phyloP scores from a whole-genome alignment of 2,329 filamentous ascomycete species.

The Magnaporthales sp. region DNA sequence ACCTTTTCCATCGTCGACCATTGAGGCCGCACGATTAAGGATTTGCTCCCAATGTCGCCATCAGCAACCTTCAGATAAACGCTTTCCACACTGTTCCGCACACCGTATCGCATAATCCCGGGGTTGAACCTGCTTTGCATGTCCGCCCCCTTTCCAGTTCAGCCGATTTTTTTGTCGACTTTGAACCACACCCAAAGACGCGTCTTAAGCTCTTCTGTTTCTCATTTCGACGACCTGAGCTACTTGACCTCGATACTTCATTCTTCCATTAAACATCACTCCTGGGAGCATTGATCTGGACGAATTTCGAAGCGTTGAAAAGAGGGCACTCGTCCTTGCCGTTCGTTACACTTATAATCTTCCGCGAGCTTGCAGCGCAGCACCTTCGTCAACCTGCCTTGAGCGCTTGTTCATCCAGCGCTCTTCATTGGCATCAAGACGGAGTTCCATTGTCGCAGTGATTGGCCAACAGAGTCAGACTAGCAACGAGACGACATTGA shows the following conservation, averaged over 20 bases:
- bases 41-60: not conserved
- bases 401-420: not conserved
- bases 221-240: not conserved
- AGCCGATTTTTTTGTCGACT: slow-evolving; percentile 3
- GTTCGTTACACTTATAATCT: slow-evolving; percentile 4
- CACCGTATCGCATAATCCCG: not conserved
- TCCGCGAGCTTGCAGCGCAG: not conserved
- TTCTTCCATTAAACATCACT: no score
- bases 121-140: not conserved
- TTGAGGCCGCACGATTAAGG: not conserved
- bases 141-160: slow-evolving; percentile 2
- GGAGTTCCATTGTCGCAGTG: no score
- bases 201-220: not conserved
- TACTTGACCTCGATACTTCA: not conserved
- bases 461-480: no score
- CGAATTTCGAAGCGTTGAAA: not conserved
- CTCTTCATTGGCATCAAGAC: not conserved
- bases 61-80: not conserved
- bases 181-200: not conserved
- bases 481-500: not conserved
- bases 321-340: slow-evolving; percentile 3
- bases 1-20: not conserved
- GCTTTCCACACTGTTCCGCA: not conserved
- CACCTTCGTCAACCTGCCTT: not conserved
- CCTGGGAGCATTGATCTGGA: not conserved